Evolutionary conservation across 805 yeast species (phyloP).

Genomic region (Saccharomyces kudriavzevii): DNA sequence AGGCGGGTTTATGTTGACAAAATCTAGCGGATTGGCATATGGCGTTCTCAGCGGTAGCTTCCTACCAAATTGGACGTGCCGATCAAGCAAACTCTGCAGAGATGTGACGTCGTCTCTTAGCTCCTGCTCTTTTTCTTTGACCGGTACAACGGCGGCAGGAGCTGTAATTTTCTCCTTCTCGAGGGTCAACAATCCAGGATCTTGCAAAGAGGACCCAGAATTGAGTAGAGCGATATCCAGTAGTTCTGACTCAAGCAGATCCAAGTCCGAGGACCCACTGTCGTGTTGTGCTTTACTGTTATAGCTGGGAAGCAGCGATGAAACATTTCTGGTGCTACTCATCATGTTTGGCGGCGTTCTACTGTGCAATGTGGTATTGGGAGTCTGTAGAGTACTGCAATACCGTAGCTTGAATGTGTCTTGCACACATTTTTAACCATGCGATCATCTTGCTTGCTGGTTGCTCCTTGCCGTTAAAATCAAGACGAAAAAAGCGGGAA

Average conservation of each 20-base stretch:
- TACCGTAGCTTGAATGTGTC: neutral
- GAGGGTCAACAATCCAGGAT: neutral
- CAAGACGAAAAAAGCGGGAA: neutral
- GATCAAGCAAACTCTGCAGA: neutral
- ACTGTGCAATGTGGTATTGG: neutral
- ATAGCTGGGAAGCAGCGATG: neutral
- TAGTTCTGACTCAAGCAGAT: conserved; percentile 19
- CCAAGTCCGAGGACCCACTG: neutral
- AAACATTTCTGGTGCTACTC: neutral
- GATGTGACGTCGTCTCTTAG: neutral
- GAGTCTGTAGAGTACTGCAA: neutral
- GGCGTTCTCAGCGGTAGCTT: conserved; percentile 14
- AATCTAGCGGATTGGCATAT: conserved; percentile 21
- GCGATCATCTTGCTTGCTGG: neutral
- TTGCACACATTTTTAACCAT: neutral
- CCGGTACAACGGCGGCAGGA: neutral
- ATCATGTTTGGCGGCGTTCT: neutral
- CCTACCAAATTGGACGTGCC: conserved; percentile 18
- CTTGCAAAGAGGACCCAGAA: neutral
- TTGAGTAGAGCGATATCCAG: conserved; percentile 22
- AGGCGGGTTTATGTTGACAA: conserved; percentile 20
- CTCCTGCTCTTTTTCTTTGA: neutral
- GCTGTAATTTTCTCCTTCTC: neutral
- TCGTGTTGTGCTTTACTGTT: neutral
- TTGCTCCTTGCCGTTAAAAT: neutral